Base-by-base conservation (phyloP, 495 filamentous ascomycete species). In the Neurospora sp. region DNA sequence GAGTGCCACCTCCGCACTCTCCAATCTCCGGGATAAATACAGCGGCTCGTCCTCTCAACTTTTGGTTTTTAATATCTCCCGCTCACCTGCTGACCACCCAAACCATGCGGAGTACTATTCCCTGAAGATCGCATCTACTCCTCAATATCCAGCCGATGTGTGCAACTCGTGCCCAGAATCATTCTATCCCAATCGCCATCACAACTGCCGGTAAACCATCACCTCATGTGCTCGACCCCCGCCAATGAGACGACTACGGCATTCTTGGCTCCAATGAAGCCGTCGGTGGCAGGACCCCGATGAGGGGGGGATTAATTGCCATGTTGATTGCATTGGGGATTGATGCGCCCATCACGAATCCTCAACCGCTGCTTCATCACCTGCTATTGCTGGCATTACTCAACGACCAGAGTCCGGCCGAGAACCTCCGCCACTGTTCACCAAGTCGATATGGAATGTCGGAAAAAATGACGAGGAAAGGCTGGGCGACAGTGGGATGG, bases 1-100 rank as follows among this genome's bases (percentile, higher is more conserved):
- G 76, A 72, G 40, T 35, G 59, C 40, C 41, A 35, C 48, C 61
- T 78, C 76, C 76, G 76, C 68, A 71, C 31, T 66, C n/a, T 27
- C 59, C 72, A 78, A 77, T 78, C 59, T 74, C 71, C 73, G 72
- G 77, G 74, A 16, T 77, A 77, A 77, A 78, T 78, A 74, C 68
- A 35, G 71, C 75, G 72, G 74, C 22, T 16, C 61, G 42, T 48
- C 22, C 20, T 42, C 41, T 59, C 42, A 59, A 59, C 71, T 41
- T 42, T 35, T 61, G 27, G 27, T 16, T 61, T 27, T 27, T 61
- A 35, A 61, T 61, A 61, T 61, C 12, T 18, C 2, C 27, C 2
- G 22, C 53, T 18, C 46, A 37, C 41, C 42, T 68, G 35, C 18
- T 38, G 35, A 72, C 35, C 11, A 22, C 18, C 46, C n/a, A 31